Evolutionary conservation across 192 early-diverging fungal genomes (phyloP).

Genomic region (Radiomyces spectabilis): DNA sequence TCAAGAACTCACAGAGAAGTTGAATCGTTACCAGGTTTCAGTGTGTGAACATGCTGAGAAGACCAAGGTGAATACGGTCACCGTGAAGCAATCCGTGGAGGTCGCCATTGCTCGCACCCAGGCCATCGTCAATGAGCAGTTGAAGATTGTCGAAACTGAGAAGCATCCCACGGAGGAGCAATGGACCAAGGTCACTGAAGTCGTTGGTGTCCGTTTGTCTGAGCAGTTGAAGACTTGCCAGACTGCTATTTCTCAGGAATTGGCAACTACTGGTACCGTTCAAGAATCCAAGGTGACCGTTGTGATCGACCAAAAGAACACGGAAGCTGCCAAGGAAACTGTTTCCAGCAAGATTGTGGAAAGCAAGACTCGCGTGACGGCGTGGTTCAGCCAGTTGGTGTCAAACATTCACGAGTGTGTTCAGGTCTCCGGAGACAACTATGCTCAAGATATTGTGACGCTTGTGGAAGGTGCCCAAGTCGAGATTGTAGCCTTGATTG

Average conservation of each 20-base stretch:
- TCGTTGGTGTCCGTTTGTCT: background rate
- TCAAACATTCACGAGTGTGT: background rate
- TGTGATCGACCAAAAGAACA: background rate
- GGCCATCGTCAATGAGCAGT: background rate
- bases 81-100: constrained; percentile 6
- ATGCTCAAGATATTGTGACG: background rate
- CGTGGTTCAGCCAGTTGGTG: no score
- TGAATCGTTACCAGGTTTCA: background rate
- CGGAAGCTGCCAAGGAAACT: background rate
- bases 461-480: constrained; percentile 5
- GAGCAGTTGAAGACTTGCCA: background rate
- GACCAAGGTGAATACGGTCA: background rate
- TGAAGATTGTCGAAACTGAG: constrained; percentile 2
- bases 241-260: background rate
- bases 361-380: no score
- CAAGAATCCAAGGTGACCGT: background rate
- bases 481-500: background rate
- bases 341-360: background rate
- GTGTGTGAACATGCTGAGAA: constrained; percentile 10
- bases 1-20: background rate
- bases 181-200: constrained; percentile 4
- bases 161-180: no score
- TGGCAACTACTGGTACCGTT: no score
- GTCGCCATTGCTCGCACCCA: constrained; percentile 4
- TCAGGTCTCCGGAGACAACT: background rate